These are phyloP conservation scores for Borealophlyctis nickersoniae DNA, from an alignment of 192 early-diverging fungal species.

Conservation along the genomic window DNA sequence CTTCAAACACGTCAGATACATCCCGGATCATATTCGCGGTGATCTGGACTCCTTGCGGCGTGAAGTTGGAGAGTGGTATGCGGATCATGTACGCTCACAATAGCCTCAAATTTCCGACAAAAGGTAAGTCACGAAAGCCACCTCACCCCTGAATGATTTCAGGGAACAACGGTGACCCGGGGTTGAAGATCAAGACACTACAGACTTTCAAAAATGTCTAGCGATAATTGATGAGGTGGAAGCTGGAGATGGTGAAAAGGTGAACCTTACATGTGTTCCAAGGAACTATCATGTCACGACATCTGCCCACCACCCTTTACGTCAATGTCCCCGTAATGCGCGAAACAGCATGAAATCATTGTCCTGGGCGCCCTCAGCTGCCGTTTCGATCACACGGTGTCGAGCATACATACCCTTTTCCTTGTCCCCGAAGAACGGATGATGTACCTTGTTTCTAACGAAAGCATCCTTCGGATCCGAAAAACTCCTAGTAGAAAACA, in stretches of 20 bases:
- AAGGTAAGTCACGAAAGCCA: not conserved
- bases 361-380: conserved; percentile 81
- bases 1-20: conserved; percentile 38
- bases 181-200: conserved; percentile 54
- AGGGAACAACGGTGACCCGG: conserved; percentile 53
- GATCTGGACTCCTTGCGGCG: conserved; percentile 80
- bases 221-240: conserved; percentile 29
- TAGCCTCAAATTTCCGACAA: not conserved
- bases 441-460: conserved; percentile 65
- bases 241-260: not conserved
- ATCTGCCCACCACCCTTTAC: not conserved
- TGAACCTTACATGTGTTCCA: not conserved
- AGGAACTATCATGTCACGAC: not conserved
- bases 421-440: conserved; percentile 50
- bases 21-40: conserved; percentile 79
- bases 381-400: conserved; percentile 86
- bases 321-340: not conserved
- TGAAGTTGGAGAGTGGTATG: conserved; percentile 65
- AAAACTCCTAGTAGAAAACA: no score
- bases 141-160: conserved; percentile 22
- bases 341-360: conserved; percentile 53
- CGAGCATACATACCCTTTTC: conserved; percentile 72
- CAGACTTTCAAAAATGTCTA: conserved; percentile 92
- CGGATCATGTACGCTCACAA: conserved; percentile 38
- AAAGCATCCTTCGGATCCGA: no score